These are phyloP conservation scores for Aspergillus chevalieri DNA, from an alignment of 2,329 filamentous ascomycete genomes.

Conservation along the genomic window DNA sequence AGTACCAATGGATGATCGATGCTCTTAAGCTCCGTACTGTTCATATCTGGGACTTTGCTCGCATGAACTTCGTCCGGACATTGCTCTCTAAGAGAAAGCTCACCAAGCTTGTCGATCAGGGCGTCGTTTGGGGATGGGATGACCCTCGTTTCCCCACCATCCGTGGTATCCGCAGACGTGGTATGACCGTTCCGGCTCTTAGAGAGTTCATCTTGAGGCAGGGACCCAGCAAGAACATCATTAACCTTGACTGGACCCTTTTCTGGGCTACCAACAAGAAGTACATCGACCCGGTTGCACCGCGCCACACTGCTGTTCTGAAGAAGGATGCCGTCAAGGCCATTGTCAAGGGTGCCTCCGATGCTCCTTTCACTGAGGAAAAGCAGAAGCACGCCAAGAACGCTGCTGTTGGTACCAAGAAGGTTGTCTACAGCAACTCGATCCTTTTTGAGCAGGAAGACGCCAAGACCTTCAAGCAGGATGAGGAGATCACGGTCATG, in stretches of 20 bases:
- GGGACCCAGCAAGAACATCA: conserved; percentile 44
- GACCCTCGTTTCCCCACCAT: conserved; percentile 48
- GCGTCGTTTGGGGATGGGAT: conserved; percentile 47
- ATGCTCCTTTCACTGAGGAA: conserved; percentile 60
- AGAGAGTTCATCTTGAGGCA: conserved; percentile 48
- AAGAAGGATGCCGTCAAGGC: conserved; percentile 67
- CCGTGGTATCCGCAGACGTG: conserved; percentile 44
- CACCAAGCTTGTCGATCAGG: conserved; percentile 45
- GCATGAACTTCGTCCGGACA: conserved; percentile 48
- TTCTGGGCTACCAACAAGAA: conserved; percentile 64
- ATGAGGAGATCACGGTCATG: conserved; percentile 94
- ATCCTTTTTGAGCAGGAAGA: conserved; percentile 83
- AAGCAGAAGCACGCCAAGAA: conserved; percentile 90
- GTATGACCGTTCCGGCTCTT: conserved; percentile 44
- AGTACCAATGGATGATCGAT: conserved; percentile 48
- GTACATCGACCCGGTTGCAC: conserved; percentile 70
- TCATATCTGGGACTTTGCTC: conserved; percentile 48
- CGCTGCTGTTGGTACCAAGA: conserved; percentile 74
- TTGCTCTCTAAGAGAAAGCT: conserved; percentile 48
- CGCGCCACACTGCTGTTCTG: conserved; percentile 66
- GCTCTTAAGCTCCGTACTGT: conserved; percentile 41
- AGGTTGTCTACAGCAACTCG: conserved; percentile 68
- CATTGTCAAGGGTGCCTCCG: conserved; percentile 59
- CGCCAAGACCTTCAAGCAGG: conserved; percentile 69
- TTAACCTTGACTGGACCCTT: conserved; percentile 45